Evolutionary conservation across 2,329 filamentous ascomycete genomes (phyloP).

Genomic region (Clonostachys rhizophaga): DNA sequence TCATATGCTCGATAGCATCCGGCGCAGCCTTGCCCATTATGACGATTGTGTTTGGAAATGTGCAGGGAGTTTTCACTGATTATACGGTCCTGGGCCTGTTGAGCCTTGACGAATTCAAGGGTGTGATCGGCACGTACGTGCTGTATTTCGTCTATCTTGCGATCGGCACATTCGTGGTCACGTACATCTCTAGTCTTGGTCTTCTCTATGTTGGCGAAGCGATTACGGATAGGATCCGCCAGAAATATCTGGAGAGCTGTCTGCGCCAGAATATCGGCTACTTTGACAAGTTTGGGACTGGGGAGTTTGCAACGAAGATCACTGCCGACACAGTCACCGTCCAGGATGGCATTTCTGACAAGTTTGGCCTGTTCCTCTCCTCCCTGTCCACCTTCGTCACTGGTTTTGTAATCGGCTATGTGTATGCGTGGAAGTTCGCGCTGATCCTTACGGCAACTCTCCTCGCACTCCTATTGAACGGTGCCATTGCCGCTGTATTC

Average conservation of each 20-base stretch:
- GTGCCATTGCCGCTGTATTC: constrained; percentile 68
- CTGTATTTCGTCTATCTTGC: constrained; percentile 84
- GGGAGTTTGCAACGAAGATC: constrained; percentile 91
- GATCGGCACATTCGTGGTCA: constrained; percentile 72
- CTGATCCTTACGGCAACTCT: constrained; percentile 80
- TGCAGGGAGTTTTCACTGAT: constrained; percentile 66
- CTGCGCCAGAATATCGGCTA: constrained; percentile 87
- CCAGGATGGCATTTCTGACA: constrained; percentile 90
- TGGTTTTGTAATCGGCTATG: constrained; percentile 84
- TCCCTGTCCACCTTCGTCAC: constrained; percentile 79
- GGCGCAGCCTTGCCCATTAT: constrained; percentile 76
- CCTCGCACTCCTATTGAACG: constrained; percentile 69
- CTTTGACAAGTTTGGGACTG: constrained; percentile 88
- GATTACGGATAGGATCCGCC: constrained; percentile 72
- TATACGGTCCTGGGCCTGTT: constrained; percentile 45
- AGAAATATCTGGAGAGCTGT: constrained; percentile 80
- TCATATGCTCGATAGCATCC: constrained; percentile 59
- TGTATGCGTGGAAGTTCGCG: constrained; percentile 90
- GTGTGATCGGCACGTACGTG: constrained; percentile 57
- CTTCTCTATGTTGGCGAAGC: constrained; percentile 88
- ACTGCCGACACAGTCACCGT: constrained; percentile 92
- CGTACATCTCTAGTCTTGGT: constrained; percentile 77
- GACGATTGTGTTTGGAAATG: constrained; percentile 75
- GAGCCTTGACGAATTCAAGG: constrained; percentile 50
- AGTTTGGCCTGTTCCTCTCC: constrained; percentile 72